These are phyloP conservation scores for Ceratobasidium theobromae DNA, from an alignment of 1,284 basidiomycete genomes.

Conservation along the genomic window DNA sequence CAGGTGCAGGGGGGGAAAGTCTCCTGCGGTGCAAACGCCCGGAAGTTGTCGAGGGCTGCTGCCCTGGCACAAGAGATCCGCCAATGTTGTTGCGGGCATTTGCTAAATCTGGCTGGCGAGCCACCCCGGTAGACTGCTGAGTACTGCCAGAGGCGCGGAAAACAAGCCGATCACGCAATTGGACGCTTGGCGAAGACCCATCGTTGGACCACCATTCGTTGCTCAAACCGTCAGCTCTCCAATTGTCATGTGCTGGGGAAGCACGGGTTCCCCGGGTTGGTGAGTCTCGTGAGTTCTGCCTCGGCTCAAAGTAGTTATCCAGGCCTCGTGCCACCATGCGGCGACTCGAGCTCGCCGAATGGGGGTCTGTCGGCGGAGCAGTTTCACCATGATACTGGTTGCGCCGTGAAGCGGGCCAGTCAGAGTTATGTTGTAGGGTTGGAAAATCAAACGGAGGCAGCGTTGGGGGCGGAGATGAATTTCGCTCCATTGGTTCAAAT, in stretches of 20 bases:
- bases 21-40: slow-evolving; percentile 4
- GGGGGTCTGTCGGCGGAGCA: not conserved
- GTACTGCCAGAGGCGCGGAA: slow-evolving; percentile 13
- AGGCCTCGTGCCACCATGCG: not conserved
- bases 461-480: slow-evolving; percentile 5
- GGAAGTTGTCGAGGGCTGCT: not conserved
- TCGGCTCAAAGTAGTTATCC: slow-evolving; percentile 1
- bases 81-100: not conserved
- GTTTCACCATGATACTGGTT: not conserved
- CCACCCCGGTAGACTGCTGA: not conserved
- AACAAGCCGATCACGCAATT: slow-evolving; percentile 18
- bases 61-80: not conserved
- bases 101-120: slow-evolving; percentile 5
- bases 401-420: slow-evolving; percentile 14
- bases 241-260: not conserved
- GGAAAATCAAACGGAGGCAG: slow-evolving; percentile 20
- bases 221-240: not conserved
- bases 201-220: slow-evolving; percentile 15
- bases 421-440: slow-evolving; percentile 1
- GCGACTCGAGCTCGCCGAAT: not conserved
- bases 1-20: not conserved
- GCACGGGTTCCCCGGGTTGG: not conserved
- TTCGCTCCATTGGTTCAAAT: slow-evolving; percentile 4
- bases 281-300: not conserved
- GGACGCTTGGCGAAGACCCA: not conserved